Evolutionary conservation across 78 protist genomes (phyloP).

Genomic region (Isochrysis galbana): DNA sequence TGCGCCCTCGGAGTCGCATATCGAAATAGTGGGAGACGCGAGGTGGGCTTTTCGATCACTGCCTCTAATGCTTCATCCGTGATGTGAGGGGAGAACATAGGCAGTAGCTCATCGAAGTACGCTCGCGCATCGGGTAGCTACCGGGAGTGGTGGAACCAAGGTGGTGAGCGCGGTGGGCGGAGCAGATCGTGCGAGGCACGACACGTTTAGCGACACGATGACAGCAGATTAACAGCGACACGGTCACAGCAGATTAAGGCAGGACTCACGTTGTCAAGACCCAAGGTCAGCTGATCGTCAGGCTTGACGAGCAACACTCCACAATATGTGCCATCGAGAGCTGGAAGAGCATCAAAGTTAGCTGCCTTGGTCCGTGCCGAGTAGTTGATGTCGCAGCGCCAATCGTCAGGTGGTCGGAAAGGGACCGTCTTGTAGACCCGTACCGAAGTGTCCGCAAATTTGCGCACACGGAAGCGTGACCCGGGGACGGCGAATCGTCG

Average conservation of each 20-base stretch:
- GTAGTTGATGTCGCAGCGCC: constrained; percentile 47
- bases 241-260: too few relatives aligned
- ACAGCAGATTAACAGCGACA: too few relatives aligned
- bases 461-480: background rate
- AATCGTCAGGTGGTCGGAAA: constrained; percentile 2
- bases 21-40: constrained; percentile 13
- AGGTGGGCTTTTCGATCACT: constrained; percentile 3
- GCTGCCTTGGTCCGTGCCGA: constrained; percentile 18
- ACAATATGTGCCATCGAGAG: background rate
- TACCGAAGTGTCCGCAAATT: background rate
- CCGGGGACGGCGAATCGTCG: background rate
- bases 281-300: background rate
- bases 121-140: background rate
- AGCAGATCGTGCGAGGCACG: background rate
- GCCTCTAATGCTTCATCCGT: background rate
- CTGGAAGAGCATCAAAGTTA: constrained; percentile 36
- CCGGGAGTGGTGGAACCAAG: background rate
- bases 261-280: background rate
- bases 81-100: background rate
- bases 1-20: background rate
- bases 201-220: background rate
- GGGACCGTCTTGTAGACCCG: constrained; percentile 44
- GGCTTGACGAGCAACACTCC: constrained; percentile 18
- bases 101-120: background rate
- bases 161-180: background rate